Evolutionary conservation across 2,329 filamentous ascomycete genomes (phyloP).

Genomic region (Lithohypha guttulata): DNA sequence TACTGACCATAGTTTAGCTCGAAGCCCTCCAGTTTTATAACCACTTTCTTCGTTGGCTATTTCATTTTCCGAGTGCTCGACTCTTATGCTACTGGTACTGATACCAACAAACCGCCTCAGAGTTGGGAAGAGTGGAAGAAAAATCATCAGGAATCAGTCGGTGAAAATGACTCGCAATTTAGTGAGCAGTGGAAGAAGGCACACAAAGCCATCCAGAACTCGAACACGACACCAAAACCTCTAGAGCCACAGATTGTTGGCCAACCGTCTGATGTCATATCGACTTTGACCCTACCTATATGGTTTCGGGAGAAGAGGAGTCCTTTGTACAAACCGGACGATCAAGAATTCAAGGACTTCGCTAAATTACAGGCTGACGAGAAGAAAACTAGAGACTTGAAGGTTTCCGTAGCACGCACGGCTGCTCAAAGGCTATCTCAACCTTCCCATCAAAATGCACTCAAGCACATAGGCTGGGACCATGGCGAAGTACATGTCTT

Average conservation of each 20-base stretch:
- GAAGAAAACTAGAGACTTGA: constrained; percentile 14
- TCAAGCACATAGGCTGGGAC: constrained; percentile 5
- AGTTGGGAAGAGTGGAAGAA: constrained; percentile 7
- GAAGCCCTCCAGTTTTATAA: constrained; percentile 15
- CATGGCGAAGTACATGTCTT: constrained; percentile 2
- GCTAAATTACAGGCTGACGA: constrained; percentile 16
- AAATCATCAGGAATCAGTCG: not conserved
- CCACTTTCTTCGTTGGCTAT: constrained; percentile 15
- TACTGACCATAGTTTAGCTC: constrained; percentile 8
- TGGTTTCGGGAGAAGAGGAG: constrained; percentile 15
- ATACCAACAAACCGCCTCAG: not conserved
- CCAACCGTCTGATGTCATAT: not conserved
- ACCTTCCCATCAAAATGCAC: not conserved
- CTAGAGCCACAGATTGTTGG: not conserved
- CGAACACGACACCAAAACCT: not conserved
- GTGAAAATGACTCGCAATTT: not conserved
- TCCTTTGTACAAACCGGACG: constrained; percentile 11
- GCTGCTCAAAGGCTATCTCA: not conserved
- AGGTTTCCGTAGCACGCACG: constrained; percentile 8
- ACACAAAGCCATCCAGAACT: constrained; percentile 1
- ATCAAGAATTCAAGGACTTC: constrained; percentile 19
- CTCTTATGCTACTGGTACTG: not conserved
- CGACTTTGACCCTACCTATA: constrained; percentile 14
- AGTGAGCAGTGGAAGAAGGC: constrained; percentile 10
- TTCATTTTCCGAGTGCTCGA: constrained; percentile 13